Base-by-base conservation (phyloP, 2,329 filamentous ascomycete genomes). In the Cladosporium sp. region DNA sequence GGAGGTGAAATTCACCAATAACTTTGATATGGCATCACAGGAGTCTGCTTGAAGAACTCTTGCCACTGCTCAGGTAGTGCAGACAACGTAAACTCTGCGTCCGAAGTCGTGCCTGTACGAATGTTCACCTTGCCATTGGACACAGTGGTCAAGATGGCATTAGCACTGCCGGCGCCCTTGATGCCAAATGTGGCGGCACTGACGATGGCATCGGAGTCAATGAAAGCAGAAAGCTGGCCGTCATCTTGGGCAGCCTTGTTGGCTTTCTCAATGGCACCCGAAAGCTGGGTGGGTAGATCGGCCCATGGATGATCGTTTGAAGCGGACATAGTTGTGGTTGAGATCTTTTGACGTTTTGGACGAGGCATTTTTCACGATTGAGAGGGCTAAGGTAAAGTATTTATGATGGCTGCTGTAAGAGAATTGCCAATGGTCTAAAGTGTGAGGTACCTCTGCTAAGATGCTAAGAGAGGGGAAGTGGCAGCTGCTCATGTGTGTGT, bases 61-160 rank as follows among this genome's bases (percentile, higher is more conserved):
- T 76, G 71, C 76, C 76, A 78, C 66, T 78, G 75, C 59, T 77
- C 73, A 3, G 75, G 74, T 2, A 74, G 65, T 10, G 75, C 75
- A 19, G 69, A 71, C 3, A 78, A 69, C 0, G 67, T 70, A 62
- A 77, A 78, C 0, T 70, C 42, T 25, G 65, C 64, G 6, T 64
- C 57, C 12, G 64, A 60, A 4, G 65, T 54, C 3, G 48, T 62
- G 4, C 69, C 69, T 35, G 61, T 58, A 12, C 52, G 32, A 51
- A 70, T 62, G 3, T 67, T 57, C 15, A 62, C 60, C 37, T 67
- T 67, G 34, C 66, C 67, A 39, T 70, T 68, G 15, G 57, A 60
- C 12, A 71, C 67, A 5, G 65, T 69, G 4, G 67, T 59, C n/a
- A 70, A 51, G 20, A 70, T 63, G 8, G 65, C 61, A 32, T 64